These are phyloP conservation scores for Naegleria fowleri DNA, from an alignment of 208 protist species.

Conservation along the genomic window DNA sequence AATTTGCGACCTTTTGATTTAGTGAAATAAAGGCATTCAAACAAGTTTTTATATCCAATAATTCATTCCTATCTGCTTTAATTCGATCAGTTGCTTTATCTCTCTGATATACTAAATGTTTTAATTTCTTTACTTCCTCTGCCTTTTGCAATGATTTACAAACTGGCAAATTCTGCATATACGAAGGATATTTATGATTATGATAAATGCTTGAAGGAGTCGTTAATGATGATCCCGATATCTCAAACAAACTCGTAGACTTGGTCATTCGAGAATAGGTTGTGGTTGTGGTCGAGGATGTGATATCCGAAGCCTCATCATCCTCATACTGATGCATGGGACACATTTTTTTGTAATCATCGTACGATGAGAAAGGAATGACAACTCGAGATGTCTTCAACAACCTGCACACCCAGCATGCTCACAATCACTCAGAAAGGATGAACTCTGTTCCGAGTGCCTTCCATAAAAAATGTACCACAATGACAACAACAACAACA, in stretches of 20 bases:
- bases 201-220: neutral
- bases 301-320: neutral
- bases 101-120: neutral
- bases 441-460: no score
- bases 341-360: no score
- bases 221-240: neutral
- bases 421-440: no score
- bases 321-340: no score
- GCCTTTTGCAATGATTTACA: neutral
- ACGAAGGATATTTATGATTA: neutral
- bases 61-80: neutral
- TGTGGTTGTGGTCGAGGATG: neutral
- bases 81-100: neutral
- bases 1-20: neutral
- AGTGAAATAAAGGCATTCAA: neutral
- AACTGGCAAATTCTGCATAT: neutral
- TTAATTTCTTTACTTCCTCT: slow-evolving; percentile 6
- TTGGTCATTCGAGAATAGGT: neutral
- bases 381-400: no score
- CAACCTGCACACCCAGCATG: no score
- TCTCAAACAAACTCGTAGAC: neutral
- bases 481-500: no score
- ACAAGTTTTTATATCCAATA: neutral
- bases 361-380: no score
- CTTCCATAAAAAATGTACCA: no score